Percentiles rank a stretch among this genome's conserved stretches.
Conservation (phyloP, 2,329 filamentous ascomycete genomes). For the Colletotrichum noveboracense region DNA sequence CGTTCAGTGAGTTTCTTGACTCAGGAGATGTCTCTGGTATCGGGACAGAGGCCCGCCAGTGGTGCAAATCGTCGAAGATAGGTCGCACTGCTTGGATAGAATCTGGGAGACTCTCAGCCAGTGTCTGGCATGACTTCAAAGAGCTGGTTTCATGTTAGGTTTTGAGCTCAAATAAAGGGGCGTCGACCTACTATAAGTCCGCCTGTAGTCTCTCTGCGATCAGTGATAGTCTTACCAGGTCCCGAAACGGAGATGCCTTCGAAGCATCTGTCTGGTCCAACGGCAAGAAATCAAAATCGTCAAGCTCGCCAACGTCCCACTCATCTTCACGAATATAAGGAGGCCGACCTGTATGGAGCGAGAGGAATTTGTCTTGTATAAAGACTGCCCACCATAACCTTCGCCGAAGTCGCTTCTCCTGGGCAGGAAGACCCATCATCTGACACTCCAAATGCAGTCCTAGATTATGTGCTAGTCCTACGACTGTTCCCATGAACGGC, state of each 20-base stretch:
- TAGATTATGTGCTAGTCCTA: slow-evolving; percentile 36
- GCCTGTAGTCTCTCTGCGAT: neutral
- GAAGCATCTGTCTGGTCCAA: neutral
- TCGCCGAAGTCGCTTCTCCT: slow-evolving; percentile 40
- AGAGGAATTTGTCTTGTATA: slow-evolving; percentile 41
- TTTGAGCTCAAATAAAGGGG: fast-evolving
- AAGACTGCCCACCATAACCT: slow-evolving; percentile 45
- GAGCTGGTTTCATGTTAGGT: neutral
- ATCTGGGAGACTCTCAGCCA: neutral
- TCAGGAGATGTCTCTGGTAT: neutral
- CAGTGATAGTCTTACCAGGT: neutral
- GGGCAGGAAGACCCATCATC: slow-evolving; percentile 39
- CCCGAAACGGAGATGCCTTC: neutral
- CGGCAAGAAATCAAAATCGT: neutral
- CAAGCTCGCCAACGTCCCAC: slow-evolving; percentile 25
- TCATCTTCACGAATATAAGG: slow-evolving; percentile 37
- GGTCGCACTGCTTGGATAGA: neutral
- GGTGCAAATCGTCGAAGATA: neutral
- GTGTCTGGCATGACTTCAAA: neutral
- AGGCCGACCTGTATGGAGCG: slow-evolving; percentile 38
- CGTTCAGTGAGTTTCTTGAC: neutral
- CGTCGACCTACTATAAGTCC: neutral
- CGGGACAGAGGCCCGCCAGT: neutral
- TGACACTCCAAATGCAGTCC: slow-evolving; percentile 40
- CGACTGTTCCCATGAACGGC: slow-evolving; percentile 39